Evolutionary conservation across 1,139 yeast species (phyloP).

Genomic region (Yamadazyma oceani): DNA sequence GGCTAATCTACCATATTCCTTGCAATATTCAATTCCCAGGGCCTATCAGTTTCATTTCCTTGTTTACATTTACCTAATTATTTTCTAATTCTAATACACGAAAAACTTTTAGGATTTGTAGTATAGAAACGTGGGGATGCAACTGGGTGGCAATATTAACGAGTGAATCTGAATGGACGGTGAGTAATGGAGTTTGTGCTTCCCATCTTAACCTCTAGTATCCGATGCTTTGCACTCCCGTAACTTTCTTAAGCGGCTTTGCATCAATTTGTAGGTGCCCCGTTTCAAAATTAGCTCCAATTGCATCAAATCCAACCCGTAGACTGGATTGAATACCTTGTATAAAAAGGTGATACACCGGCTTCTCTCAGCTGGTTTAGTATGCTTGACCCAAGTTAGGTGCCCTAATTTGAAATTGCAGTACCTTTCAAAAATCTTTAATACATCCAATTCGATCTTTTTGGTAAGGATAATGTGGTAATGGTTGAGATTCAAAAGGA

Average conservation of each 20-base stretch:
- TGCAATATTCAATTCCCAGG: no score
- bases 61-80: no score
- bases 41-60: no score
- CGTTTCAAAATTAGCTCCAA: conserved; percentile 73
- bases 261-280: conserved; percentile 81
- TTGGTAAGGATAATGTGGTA: conserved; percentile 25
- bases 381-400: conserved; percentile 81
- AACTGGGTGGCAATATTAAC: no score
- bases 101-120: no score
- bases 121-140: no score
- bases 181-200: no score
- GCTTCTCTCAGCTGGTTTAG: conserved; percentile 52
- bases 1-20: no score
- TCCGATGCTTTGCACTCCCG: neutral
- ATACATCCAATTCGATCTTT: conserved; percentile 53
- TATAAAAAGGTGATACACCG: conserved; percentile 51
- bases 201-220: no score
- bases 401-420: conserved; percentile 71
- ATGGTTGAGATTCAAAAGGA: conserved; percentile 20
- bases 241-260: conserved; percentile 63
- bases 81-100: no score
- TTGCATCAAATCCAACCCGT: conserved; percentile 42
- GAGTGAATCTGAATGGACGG: no score
- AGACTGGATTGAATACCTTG: conserved; percentile 45
- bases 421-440: conserved; percentile 55